Evolutionary conservation across 768 basidiomycete genomes (phyloP).

Genomic region (Mycena capillaripes): DNA sequence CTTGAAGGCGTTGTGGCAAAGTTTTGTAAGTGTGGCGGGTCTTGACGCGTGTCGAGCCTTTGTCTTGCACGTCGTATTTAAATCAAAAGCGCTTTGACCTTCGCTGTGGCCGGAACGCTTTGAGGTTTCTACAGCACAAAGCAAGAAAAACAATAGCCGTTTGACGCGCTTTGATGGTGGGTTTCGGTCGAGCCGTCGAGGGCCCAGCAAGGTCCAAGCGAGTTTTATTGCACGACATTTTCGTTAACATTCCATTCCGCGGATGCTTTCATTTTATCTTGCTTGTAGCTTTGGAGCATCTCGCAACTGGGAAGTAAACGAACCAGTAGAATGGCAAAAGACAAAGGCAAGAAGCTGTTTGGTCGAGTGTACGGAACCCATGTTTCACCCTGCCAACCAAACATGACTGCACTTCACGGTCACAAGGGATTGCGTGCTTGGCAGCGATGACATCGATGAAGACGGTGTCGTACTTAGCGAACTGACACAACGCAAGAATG

Average conservation of each 20-base stretch:
- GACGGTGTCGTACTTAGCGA: too few relatives aligned
- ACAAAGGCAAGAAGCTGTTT: not conserved
- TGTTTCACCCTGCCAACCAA: not conserved
- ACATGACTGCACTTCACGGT: too few relatives aligned
- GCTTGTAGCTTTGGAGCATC: too few relatives aligned
- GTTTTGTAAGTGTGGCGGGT: not conserved
- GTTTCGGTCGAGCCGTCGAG: not conserved
- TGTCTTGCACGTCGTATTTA: slow-evolving; percentile 14
- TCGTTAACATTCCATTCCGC: too few relatives aligned
- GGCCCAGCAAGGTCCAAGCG: not conserved
- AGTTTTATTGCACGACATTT: too few relatives aligned
- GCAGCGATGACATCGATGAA: too few relatives aligned
- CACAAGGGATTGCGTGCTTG: too few relatives aligned
- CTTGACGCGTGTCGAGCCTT: not conserved
- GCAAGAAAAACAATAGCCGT: not conserved
- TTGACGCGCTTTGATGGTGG: slow-evolving; percentile 13
- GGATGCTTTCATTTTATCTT: not conserved
- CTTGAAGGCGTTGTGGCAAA: slow-evolving; percentile 1
- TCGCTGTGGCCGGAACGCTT: not conserved
- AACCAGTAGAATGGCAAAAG: too few relatives aligned
- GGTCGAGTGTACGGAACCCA: not conserved
- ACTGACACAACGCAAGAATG: too few relatives aligned
- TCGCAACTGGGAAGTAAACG: too few relatives aligned
- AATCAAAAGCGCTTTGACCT: slow-evolving; percentile 28
- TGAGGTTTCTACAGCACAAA: slow-evolving; percentile 16